Percentiles rank a stretch among this genome's conserved stretches.
Evolutionary conservation across 345 rosid species (phyloP).

Genomic region (Citrus inodora): DNA sequence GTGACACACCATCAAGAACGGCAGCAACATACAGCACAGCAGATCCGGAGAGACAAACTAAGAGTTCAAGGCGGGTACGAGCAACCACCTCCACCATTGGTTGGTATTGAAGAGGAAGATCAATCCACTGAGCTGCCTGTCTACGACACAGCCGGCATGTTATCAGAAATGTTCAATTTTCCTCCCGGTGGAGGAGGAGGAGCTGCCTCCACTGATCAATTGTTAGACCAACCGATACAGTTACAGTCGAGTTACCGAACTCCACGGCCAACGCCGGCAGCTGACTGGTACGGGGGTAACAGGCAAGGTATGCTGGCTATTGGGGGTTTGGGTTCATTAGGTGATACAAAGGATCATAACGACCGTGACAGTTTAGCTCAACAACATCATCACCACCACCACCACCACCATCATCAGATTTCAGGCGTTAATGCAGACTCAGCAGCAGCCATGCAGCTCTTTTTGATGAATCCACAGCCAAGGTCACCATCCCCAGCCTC

Average conservation of each 20-base stretch:
- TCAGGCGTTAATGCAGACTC: constrained; percentile 64
- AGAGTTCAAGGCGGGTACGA: constrained; percentile 44
- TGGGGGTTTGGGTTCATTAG: constrained; percentile 30
- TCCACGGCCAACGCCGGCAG: constrained; percentile 13
- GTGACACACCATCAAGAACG: constrained; percentile 27
- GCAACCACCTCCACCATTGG: constrained; percentile 39
- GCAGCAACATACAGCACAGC: constrained; percentile 52
- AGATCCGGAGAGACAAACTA: constrained; percentile 70
- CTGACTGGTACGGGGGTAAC: constrained; percentile 48
- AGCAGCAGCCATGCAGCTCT: constrained; percentile 92
- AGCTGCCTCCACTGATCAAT: constrained; percentile 29
- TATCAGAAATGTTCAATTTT: constrained; percentile 94
- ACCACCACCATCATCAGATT: constrained; percentile 50
- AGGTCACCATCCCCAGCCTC: constrained; percentile 66
- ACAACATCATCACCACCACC: constrained; percentile 35
- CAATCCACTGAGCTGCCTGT: constrained; percentile 43
- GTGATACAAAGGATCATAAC: constrained; percentile 31
- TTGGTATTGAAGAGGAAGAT: constrained; percentile 54
- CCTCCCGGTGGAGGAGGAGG: constrained; percentile 31
- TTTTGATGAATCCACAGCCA: constrained; percentile 79
- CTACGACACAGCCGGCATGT: constrained; percentile 79
- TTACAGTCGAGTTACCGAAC: constrained; percentile 27
- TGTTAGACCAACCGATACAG: constrained; percentile 28
- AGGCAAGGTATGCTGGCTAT: constrained; percentile 23
- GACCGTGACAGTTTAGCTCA: constrained; percentile 30